phyloP scores from a whole-genome alignment of 345 rosid species.

The Citrus medica region DNA sequence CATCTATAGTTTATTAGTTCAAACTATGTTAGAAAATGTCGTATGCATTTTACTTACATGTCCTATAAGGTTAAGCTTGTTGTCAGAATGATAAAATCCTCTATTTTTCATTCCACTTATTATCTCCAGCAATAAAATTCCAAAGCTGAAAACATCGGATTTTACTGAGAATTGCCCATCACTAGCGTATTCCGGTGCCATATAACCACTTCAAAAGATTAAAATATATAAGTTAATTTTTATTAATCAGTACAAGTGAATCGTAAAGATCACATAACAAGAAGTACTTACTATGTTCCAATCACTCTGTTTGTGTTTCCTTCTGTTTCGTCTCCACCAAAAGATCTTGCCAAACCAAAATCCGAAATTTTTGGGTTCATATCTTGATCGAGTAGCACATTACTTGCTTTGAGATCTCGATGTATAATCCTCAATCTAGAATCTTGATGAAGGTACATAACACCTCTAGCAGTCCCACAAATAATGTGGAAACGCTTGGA shows the following conservation, averaged over 20 bases:
- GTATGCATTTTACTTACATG: conserved; percentile 17
- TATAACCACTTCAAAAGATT: too few species aligned
- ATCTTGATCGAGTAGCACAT: conserved; percentile 36
- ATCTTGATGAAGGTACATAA: conserved; percentile 50
- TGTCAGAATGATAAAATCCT: conserved; percentile 26
- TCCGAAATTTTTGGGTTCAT: conserved; percentile 49
- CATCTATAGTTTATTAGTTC: not conserved
- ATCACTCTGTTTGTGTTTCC: too few species aligned
- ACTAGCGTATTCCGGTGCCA: too few species aligned
- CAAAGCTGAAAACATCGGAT: conserved; percentile 45
- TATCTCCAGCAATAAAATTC: conserved; percentile 34
- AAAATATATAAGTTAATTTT: too few species aligned
- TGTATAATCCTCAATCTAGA: conserved; percentile 41
- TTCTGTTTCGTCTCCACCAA: not conserved
- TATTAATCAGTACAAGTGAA: too few species aligned
- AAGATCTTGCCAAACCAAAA: conserved; percentile 45
- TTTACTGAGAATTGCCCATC: conserved; percentile 19
- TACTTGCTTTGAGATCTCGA: conserved; percentile 38
- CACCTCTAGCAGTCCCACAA: conserved; percentile 29
- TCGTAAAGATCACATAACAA: too few species aligned
- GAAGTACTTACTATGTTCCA: too few species aligned
- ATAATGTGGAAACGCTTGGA: conserved; percentile 31
- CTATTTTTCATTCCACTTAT: conserved; percentile 33
- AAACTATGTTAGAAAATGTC: not conserved
- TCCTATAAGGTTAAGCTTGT: conserved; percentile 23